Percentiles rank a stretch among this genome's conserved stretches.
phyloP scores from a whole-genome alignment of 257 asterid species.

The Rehmannia glutinosa region DNA sequence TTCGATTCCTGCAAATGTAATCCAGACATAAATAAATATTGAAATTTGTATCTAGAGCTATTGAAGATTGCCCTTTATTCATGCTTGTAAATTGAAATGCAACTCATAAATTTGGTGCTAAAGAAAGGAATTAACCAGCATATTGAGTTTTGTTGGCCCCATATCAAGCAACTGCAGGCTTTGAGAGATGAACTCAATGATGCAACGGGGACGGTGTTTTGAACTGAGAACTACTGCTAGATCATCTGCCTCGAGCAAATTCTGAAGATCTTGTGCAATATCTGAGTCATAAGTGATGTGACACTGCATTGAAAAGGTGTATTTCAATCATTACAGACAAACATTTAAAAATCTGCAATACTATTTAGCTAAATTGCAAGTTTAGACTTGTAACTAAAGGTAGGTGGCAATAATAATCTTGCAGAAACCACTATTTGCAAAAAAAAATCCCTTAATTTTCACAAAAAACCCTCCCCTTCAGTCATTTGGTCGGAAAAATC shows the following conservation, averaged over 20 bases:
- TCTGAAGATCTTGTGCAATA: conserved; percentile 55
- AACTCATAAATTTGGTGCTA: background rate
- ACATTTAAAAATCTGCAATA: background rate
- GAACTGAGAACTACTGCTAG: conserved; percentile 66
- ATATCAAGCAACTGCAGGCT: conserved; percentile 63
- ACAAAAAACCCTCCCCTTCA: too few relatives aligned
- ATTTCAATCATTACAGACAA: conserved; percentile 2
- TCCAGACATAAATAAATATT: background rate
- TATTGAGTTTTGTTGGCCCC: conserved; percentile 62
- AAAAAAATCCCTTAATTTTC: too few relatives aligned
- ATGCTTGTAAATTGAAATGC: background rate
- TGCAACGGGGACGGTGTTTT: conserved; percentile 82
- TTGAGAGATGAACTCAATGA: conserved; percentile 87
- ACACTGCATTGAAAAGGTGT: conserved; percentile 60
- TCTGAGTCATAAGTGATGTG: conserved; percentile 71
- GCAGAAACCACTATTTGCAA: too few relatives aligned
- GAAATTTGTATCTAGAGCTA: background rate
- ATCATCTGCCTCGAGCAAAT: conserved; percentile 71
- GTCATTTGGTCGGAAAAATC: too few relatives aligned
- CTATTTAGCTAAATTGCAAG: too few relatives aligned
- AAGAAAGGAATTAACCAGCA: conserved; percentile 47
- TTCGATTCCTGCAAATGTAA: conserved; percentile 70
- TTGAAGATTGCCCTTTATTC: background rate
- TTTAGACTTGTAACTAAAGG: too few relatives aligned
- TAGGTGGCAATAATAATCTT: too few relatives aligned